Conservation (phyloP, 1,139 yeast species). For the Hemisphaericaspora xylofermentans region DNA sequence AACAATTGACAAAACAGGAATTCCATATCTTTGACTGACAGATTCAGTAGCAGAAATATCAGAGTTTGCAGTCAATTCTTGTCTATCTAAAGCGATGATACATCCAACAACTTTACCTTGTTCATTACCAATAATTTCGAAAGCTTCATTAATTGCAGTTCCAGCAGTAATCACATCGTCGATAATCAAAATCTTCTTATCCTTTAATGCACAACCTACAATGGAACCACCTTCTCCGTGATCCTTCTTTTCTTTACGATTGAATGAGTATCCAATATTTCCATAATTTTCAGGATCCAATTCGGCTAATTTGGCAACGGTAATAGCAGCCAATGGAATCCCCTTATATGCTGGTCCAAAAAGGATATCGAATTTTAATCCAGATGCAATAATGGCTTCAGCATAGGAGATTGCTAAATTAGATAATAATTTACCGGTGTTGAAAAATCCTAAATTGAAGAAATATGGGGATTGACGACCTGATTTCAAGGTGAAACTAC, state of each 20-base stretch:
- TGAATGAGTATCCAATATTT: conserved; percentile 67
- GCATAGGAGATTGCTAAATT: conserved; percentile 88
- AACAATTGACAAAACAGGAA: conserved; percentile 84
- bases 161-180: conserved; percentile 99
- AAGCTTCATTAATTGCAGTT: conserved; percentile 94
- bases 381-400: conserved; percentile 75
- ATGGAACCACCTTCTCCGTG: conserved; percentile 98
- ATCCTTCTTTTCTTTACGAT: conserved; percentile 91
- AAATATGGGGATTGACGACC: conserved; percentile 96
- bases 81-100: conserved; percentile 91
- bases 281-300: conserved; percentile 75
- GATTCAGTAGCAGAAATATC: conserved; percentile 78
- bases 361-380: conserved; percentile 80
- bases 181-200: conserved; percentile 74
- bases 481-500: conserved; percentile 83
- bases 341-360: conserved; percentile 99
- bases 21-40: conserved; percentile 66
- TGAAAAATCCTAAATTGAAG: conserved; percentile 89
- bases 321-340: conserved; percentile 90
- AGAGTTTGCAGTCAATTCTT: conserved; percentile 73
- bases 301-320: conserved; percentile 89
- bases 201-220: conserved; percentile 77
- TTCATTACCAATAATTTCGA: conserved; percentile 68
- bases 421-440: conserved; percentile 74
- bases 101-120: conserved; percentile 79